Percentiles rank a stretch among this genome's conserved stretches.
Conservation (phyloP, 371 early-diverging fungal species). For the Mortierella sp. region DNA sequence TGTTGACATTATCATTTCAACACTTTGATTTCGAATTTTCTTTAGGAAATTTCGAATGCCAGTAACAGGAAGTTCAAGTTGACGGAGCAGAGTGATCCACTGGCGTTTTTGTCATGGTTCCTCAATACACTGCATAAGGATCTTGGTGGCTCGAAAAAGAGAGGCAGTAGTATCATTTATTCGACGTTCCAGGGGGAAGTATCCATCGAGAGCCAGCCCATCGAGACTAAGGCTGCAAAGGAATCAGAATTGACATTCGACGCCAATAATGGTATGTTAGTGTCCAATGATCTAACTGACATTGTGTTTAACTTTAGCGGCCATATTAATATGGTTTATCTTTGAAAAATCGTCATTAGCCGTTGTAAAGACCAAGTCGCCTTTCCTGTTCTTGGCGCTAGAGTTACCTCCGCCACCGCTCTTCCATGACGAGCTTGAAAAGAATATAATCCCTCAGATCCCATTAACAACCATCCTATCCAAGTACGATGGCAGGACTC, state of each 20-base stretch:
- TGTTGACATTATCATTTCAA: too few species aligned
- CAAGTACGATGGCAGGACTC: constrained; percentile 88
- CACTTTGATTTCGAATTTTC: too few species aligned
- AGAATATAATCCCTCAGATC: constrained; percentile 94
- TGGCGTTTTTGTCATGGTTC: constrained; percentile 95
- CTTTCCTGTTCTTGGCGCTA: constrained; percentile 90
- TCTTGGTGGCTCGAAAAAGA: constrained; percentile 83
- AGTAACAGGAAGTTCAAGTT: constrained; percentile 86
- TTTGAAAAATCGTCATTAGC: constrained; percentile 45
- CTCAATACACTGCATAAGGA: constrained; percentile 91
- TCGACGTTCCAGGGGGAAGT: constrained; percentile 90
- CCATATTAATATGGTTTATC: neutral
- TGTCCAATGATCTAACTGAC: neutral
- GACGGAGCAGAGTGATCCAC: constrained; percentile 87
- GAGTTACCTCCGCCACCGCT: constrained; percentile 95
- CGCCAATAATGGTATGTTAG: constrained; percentile 20
- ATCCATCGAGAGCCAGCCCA: constrained; percentile 72
- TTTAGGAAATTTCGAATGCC: constrained; percentile 84
- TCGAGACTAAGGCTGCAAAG: constrained; percentile 58
- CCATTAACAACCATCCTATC: constrained; percentile 79
- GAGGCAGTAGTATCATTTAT: constrained; percentile 80
- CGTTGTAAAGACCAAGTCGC: constrained; percentile 61
- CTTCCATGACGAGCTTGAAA: constrained; percentile 89
- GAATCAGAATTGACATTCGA: constrained; percentile 26
- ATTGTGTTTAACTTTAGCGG: too few species aligned